Evolutionary conservation across 2,329 filamentous ascomycete genomes (phyloP).

Genomic region (Chlorencoelia australis): DNA sequence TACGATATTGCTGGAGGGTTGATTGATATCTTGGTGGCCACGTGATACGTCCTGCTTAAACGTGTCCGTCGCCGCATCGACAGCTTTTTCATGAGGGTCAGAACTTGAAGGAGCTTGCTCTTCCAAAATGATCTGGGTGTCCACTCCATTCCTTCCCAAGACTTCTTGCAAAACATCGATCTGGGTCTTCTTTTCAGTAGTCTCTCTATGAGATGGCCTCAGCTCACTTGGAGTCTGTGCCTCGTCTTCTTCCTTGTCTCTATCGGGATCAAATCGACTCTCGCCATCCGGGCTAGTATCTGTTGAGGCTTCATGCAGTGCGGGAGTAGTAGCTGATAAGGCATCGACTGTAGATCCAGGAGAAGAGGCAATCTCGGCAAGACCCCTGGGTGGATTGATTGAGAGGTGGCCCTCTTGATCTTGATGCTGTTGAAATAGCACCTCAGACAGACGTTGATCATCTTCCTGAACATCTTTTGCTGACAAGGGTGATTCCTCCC

Average conservation of each 20-base stretch:
- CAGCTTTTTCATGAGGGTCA: constrained; percentile 20
- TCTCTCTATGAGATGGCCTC: constrained; percentile 16
- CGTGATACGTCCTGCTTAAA: too few species aligned
- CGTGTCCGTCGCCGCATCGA: too few species aligned
- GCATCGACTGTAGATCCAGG: constrained; percentile 56
- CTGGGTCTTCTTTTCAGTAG: constrained; percentile 27
- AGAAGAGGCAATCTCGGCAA: constrained; percentile 39
- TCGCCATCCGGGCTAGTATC: constrained; percentile 69
- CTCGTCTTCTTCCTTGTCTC: constrained; percentile 35
- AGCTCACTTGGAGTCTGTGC: constrained; percentile 27
- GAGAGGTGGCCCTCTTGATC: constrained; percentile 26
- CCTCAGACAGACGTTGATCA: constrained; percentile 27
- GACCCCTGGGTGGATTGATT: constrained; percentile 29
- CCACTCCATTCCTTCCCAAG: constrained; percentile 36
- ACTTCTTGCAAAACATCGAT: constrained; percentile 29
- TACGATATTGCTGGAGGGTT: too few species aligned
- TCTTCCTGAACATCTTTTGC: constrained; percentile 40
- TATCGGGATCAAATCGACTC: constrained; percentile 36
- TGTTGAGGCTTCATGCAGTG: constrained; percentile 55
- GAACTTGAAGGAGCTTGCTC: constrained; percentile 31
- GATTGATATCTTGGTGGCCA: too few species aligned
- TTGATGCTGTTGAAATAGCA: constrained; percentile 28
- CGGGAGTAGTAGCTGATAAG: constrained; percentile 64
- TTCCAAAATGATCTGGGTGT: constrained; percentile 48
- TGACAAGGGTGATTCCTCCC: constrained; percentile 34